Base-by-base conservation (phyloP, 139 green algal genomes). In the Chloropicon primus region DNA sequence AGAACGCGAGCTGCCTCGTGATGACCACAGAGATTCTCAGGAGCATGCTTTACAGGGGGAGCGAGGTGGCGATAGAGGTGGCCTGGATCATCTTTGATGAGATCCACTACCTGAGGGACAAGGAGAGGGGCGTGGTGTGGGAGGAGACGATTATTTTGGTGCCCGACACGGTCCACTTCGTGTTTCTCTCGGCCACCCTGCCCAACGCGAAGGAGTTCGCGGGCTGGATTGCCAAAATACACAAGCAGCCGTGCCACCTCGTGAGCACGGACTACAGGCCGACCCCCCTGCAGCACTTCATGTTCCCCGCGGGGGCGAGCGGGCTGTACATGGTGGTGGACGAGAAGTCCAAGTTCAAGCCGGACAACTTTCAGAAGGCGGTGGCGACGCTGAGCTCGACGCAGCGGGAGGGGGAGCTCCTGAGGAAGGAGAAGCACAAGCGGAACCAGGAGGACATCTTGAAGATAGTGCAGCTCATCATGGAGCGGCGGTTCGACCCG, bases 11-110 rank as follows among this genome's bases (percentile, higher is more conserved):
- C 22, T 96, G 88, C 86, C 83, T 99, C 22, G 96, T 99, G 22
- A 98, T 99, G 94, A 99, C 96, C 22, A 99, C 96, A 0, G 96
- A 99, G 84, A 97, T 99, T 73, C 85, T 99, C 76, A 85, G 96
- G 22, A 89, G 74, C 78, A 78, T 78, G 74, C 22, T 72, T 10
- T 78, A 78, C 25, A 17, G 74, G n/a, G 25, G 24, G 28, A 72
- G 24, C 5, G 24, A 78, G 3, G 74, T 72, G 21, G 24, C 24
- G 24, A 74, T 27, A 3, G 71, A 27, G 71, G 87, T 96, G 22
- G 84, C 87, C 1, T 97, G 91, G 92, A 91, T 99, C 5, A 85
- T 99, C 2, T 99, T 97, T 83, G 96, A 99, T 76, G 96, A 99
- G 86, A 89, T 99, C 25, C 93, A 97, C 85, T 97, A 97, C 88